These are phyloP conservation scores for Uronychia binucleata DNA, from an alignment of 73 alveolate genomes.

Conservation along the genomic window DNA sequence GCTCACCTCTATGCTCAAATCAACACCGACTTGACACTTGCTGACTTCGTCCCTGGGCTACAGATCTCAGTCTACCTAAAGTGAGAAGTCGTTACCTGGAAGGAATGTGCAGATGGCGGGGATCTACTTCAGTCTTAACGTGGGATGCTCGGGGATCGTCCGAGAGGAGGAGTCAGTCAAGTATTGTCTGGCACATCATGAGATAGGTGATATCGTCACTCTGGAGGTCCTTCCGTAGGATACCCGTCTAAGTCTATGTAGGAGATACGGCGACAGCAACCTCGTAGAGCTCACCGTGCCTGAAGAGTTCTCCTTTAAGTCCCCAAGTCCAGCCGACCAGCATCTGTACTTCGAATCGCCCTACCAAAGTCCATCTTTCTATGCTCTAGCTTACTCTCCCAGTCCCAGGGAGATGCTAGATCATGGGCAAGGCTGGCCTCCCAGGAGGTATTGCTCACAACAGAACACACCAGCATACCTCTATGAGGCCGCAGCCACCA, in stretches of 20 bases:
- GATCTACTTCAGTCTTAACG: constrained; percentile 52
- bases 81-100: neutral
- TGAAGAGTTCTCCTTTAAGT: too few species aligned
- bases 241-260: neutral
- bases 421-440: neutral
- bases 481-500: neutral
- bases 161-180: constrained; percentile 3
- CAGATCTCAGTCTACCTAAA: neutral
- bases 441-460: neutral
- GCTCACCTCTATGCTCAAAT: neutral
- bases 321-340: neutral
- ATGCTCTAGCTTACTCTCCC: too few species aligned
- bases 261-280: too few species aligned
- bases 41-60: neutral
- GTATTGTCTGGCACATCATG: neutral
- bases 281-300: too few species aligned
- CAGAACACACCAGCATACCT: neutral
- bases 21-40: neutral
- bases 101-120: constrained; percentile 49
- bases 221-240: neutral
- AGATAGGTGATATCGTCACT: neutral
- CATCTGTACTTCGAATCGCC: neutral
- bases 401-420: too few species aligned
- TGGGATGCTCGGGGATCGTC: constrained; percentile 58
- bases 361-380: neutral